A percentile compares a stretch with the other conserved stretches of the same genome.
These are phyloP conservation scores for Fragaria vesca DNA, from an alignment of 306 rosid genomes.

Conservation along the genomic window DNA sequence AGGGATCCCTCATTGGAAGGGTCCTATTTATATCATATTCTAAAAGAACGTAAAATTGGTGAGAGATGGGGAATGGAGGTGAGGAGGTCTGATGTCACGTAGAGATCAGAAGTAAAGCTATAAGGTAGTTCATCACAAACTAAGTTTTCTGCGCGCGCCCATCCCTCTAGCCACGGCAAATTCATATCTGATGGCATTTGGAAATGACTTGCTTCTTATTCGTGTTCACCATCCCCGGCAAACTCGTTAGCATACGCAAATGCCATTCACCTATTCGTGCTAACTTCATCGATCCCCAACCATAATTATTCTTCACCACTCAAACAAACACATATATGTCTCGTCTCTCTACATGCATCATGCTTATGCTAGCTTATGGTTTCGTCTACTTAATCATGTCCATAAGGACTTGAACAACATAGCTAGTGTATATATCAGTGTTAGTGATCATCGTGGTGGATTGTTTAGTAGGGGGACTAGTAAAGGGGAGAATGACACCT, in stretches of 20 bases:
- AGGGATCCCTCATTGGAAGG: no score
- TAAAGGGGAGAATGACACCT: no score
- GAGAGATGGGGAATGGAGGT: background rate
- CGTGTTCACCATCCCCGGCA: conserved; percentile 2
- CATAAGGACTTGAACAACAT: background rate
- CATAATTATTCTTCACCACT: conserved; percentile 11
- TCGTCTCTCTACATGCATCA: conserved; percentile 7
- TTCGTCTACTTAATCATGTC: background rate
- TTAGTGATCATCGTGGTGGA: no score
- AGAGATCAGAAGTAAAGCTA: background rate
- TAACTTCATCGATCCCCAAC: conserved; percentile 16
- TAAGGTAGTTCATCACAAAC: background rate
- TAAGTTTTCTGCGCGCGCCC: background rate
- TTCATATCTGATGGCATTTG: background rate
- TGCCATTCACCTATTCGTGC: conserved; percentile 8
- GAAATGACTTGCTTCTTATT: background rate
- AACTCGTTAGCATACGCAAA: background rate
- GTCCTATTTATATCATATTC: no score
- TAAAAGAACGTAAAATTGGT: no score
- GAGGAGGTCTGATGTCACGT: background rate
- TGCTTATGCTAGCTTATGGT: conserved; percentile 9
- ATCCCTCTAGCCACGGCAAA: background rate
- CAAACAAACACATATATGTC: background rate
- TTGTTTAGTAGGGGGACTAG: no score
- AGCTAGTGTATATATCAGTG: background rate